Evolutionary conservation across 2,329 filamentous ascomycete genomes (phyloP).

Genomic region (Macrophomina tecta): DNA sequence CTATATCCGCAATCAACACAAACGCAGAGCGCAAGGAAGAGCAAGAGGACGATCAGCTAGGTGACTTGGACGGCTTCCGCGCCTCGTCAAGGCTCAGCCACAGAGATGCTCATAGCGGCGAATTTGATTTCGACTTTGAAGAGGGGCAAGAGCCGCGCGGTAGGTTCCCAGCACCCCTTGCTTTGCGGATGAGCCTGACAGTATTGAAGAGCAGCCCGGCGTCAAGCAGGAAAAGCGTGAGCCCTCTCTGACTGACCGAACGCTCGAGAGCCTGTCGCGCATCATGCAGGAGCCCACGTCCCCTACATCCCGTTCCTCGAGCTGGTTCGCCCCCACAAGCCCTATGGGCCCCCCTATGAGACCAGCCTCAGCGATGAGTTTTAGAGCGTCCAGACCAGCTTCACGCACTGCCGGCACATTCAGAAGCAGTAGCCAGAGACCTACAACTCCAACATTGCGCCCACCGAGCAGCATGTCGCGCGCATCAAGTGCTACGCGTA

Average conservation of each 20-base stretch:
- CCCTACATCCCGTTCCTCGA: constrained; percentile 58
- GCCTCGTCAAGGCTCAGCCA: constrained; percentile 44
- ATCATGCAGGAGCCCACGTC: constrained; percentile 23
- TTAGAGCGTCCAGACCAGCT: constrained; percentile 14
- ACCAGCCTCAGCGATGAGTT: constrained; percentile 62
- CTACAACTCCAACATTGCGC: constrained; percentile 16
- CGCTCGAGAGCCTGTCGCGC: constrained; percentile 77
- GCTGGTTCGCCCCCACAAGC: constrained; percentile 70
- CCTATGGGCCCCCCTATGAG: constrained; percentile 67
- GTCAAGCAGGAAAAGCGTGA: constrained; percentile 44
- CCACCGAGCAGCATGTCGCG: constrained; percentile 28
- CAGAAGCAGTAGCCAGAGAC: constrained; percentile 29
- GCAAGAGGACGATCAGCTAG: constrained; percentile 37
- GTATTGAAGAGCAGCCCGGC: constrained; percentile 30
- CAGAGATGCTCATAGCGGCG: constrained; percentile 36
- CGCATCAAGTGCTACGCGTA: constrained; percentile 40
- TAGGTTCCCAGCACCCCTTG: constrained; percentile 28
- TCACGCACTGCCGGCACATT: constrained; percentile 19
- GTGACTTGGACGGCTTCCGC: constrained; percentile 50
- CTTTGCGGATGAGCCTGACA: constrained; percentile 29
- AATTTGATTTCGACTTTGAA: constrained; percentile 20
- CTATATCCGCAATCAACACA: constrained; percentile 20
- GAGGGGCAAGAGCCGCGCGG: constrained; percentile 15
- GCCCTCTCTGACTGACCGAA: constrained; percentile 78
- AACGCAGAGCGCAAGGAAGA: constrained; percentile 20